Evolutionary conservation across 2,329 filamentous ascomycete genomes (phyloP).

Genomic region (Simplicillium aogashimaense): DNA sequence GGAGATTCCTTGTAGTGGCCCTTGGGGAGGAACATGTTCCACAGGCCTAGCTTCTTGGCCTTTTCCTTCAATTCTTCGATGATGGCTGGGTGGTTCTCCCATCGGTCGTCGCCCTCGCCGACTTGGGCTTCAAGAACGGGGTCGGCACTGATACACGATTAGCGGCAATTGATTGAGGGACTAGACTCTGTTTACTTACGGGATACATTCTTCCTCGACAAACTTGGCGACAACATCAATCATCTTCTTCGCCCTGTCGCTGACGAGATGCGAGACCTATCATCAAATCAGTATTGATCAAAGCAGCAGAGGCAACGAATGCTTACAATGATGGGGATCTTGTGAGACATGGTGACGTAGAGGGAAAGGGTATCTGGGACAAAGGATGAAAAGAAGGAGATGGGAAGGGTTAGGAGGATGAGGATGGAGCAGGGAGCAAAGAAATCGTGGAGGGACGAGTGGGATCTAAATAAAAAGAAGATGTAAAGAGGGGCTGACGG

Average conservation of each 20-base stretch:
- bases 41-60: slow-evolving; percentile 74
- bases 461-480: no score
- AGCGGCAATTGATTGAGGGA: not conserved
- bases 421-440: not conserved
- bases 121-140: slow-evolving; percentile 71
- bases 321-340: slow-evolving; percentile 35
- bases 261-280: slow-evolving; percentile 52
- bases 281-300: not conserved
- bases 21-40: slow-evolving; percentile 97
- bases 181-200: slow-evolving; percentile 33
- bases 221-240: slow-evolving; percentile 89
- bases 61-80: slow-evolving; percentile 85
- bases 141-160: slow-evolving; percentile 49
- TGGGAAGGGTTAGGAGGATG: slow-evolving; percentile 1
- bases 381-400: not conserved
- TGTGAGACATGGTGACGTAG: slow-evolving; percentile 27
- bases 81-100: slow-evolving; percentile 68
- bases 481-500: no score
- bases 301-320: slow-evolving; percentile 2
- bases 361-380: not conserved
- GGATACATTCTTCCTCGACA: slow-evolving; percentile 90
- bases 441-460: not conserved
- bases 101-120: slow-evolving; percentile 66
- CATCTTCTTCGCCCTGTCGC: slow-evolving; percentile 73
- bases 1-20: slow-evolving; percentile 93